These are phyloP conservation scores for Amborella trichopoda DNA, from an alignment of 164 flowering plant species.

Conservation along the genomic window DNA sequence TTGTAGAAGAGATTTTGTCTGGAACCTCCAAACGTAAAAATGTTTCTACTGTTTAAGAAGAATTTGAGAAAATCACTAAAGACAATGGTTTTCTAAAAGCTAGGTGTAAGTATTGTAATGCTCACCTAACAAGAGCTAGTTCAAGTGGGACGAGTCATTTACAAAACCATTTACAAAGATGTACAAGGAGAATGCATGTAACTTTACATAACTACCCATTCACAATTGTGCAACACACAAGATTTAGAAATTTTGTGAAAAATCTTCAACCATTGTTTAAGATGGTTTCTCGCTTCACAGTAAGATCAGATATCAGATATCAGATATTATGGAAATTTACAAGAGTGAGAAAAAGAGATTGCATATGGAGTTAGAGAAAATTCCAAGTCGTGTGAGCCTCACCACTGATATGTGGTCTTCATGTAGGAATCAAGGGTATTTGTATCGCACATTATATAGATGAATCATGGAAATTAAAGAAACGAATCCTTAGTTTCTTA, in stretches of 20 bases:
- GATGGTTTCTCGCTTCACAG: slow-evolving; percentile 1
- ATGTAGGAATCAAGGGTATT: slow-evolving; percentile 42
- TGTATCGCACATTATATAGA: slow-evolving; percentile 72
- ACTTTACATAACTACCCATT: slow-evolving; percentile 7
- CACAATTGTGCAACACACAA: slow-evolving; percentile 3
- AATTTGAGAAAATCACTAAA: too few relatives aligned
- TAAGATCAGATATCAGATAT: too few relatives aligned
- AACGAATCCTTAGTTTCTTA: slow-evolving; percentile 59
- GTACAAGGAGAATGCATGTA: too few relatives aligned
- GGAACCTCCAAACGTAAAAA: too few relatives aligned
- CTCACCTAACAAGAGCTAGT: too few relatives aligned
- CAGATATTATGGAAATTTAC: slow-evolving; percentile 4
- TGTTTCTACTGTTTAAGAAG: too few relatives aligned
- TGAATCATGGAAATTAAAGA: slow-evolving; percentile 56
- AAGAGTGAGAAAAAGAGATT: slow-evolving; percentile 5
- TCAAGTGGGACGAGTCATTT: too few relatives aligned
- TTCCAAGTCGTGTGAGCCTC: slow-evolving; percentile 2
- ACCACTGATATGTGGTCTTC: slow-evolving; percentile 17
- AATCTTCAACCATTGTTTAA: slow-evolving; percentile 7
- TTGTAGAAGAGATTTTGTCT: too few relatives aligned
- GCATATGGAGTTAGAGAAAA: background rate
- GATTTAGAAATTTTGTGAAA: slow-evolving; percentile 2
- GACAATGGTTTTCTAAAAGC: too few relatives aligned
- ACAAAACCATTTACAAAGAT: too few relatives aligned
- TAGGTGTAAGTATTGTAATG: too few relatives aligned